Base-by-base conservation (phyloP, 108 stramenopile species). In the Cyclotella baltica region DNA sequence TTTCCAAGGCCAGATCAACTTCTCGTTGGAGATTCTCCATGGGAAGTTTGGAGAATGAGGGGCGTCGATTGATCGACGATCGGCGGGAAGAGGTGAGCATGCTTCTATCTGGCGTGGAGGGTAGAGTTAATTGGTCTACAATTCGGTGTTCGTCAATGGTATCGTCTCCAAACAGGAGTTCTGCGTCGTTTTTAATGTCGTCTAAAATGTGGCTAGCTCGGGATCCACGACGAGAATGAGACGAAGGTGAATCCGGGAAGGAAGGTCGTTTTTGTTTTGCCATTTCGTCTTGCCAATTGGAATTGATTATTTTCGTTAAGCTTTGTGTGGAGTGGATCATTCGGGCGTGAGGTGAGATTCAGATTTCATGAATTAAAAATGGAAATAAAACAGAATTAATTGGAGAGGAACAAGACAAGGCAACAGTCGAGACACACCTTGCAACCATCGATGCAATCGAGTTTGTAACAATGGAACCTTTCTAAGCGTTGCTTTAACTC, bases 1-100 rank as follows among this genome's bases (percentile, higher is more conserved):
- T 68, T 51, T 82, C 81, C 16, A 82, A 35, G 15, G 81, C 81
- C 37, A 53, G 18, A 40, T 82, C 81, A 28, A 82, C 74, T 46
- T 82, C 69, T 35, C 70, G 51, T 67, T 82, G 81, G 15, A 82
- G 43, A 43, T 71, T 62, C 3, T 68, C 30, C 53, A 82, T 75
- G 27, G 59, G 47, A 29, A 63, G 72, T 66, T 9, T 67, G 72
- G 16, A 66, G 9, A 19, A 51, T 19, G 4, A 30, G 55, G 20
- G 30, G 50, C 48, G 34, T 25, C 23, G 15, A 22, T 0, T 23
- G 63, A 23, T 46, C 18, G 63, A 59, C 25, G 63, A 4, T 46
- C 6, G 38, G 23, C 65, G 78, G 15, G 66, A 59, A 8, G 47
- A 61, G 22, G 25, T 19, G 16, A 18, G 22, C n/a, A 35, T 23